Conservation (phyloP, 73 alveolate genomes). For the Symbiodinium pilosum region DNA sequence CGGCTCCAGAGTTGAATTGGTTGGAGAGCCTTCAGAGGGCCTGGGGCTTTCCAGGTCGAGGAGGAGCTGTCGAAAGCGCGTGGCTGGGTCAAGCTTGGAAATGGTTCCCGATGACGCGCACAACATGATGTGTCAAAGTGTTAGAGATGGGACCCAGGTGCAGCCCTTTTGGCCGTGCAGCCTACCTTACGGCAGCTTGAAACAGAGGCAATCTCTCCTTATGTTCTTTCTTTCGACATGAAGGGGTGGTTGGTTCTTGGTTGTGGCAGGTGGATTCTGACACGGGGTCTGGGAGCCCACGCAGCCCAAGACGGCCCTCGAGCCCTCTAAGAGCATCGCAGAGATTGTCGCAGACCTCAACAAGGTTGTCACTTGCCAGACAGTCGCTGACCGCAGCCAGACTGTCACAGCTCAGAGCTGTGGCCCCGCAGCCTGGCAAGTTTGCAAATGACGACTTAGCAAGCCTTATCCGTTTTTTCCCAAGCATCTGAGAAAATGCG, state of each 20-base stretch:
- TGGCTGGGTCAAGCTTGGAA: background rate
- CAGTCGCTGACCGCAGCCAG: conserved; percentile 11
- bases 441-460: background rate
- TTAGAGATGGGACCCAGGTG: background rate
- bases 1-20: background rate
- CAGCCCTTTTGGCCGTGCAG: background rate
- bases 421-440: background rate
- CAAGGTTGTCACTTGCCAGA: background rate
- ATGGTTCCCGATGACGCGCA: no score
- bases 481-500: background rate
- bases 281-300: background rate
- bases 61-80: conserved; percentile 12
- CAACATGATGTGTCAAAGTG: background rate
- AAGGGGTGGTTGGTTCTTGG: no score
- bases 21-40: no score
- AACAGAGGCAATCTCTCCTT: background rate
- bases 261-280: background rate
- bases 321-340: background rate
- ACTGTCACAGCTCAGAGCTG: conserved; percentile 2
- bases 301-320: background rate
- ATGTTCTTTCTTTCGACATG: background rate
- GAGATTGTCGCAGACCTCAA: background rate
- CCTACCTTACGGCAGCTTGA: background rate
- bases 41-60: background rate
- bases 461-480: no score